These are phyloP conservation scores for Boletales sp. DNA, from an alignment of 768 basidiomycete species.

Conservation along the genomic window DNA sequence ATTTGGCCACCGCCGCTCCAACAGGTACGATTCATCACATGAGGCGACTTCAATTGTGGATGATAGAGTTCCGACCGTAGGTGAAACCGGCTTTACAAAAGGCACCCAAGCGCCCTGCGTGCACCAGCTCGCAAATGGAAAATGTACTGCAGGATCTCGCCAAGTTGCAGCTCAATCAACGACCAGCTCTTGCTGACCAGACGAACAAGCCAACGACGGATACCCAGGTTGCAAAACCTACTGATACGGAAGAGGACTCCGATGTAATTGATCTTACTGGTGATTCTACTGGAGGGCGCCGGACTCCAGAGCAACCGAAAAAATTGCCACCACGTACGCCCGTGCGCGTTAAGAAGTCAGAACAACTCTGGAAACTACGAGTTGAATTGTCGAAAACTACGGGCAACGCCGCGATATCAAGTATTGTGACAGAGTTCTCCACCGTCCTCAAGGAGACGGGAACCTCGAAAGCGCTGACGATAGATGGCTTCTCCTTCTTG, in stretches of 20 bases:
- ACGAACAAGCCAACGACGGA: conserved; percentile 37
- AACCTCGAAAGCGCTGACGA: conserved; percentile 62
- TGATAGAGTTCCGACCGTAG: conserved; percentile 13
- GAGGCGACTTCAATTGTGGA: neutral
- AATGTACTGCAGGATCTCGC: conserved; percentile 56
- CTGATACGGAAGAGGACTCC: conserved; percentile 10
- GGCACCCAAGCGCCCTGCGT: conserved; percentile 14
- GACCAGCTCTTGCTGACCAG: conserved; percentile 49
- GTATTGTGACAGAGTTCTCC: conserved; percentile 57
- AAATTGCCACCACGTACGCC: conserved; percentile 27
- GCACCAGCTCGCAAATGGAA: conserved; percentile 45
- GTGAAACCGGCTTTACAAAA: conserved; percentile 28
- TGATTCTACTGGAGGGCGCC: conserved; percentile 33
- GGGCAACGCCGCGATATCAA: conserved; percentile 54
- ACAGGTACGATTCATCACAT: conserved; percentile 22
- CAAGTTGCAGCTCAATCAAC: conserved; percentile 53
- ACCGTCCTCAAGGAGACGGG: conserved; percentile 56
- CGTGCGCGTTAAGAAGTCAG: conserved; percentile 40
- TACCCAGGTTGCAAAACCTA: conserved; percentile 32
- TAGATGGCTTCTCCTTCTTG: conserved; percentile 67
- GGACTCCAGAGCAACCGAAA: conserved; percentile 12
- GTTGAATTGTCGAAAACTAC: conserved; percentile 41
- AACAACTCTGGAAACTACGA: conserved; percentile 47
- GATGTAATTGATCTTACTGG: conserved; percentile 47
- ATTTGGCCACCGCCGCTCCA: conserved; percentile 66